phyloP scores from a whole-genome alignment of 768 basidiomycete genomes.

The Neoboletus subvelutipes region DNA sequence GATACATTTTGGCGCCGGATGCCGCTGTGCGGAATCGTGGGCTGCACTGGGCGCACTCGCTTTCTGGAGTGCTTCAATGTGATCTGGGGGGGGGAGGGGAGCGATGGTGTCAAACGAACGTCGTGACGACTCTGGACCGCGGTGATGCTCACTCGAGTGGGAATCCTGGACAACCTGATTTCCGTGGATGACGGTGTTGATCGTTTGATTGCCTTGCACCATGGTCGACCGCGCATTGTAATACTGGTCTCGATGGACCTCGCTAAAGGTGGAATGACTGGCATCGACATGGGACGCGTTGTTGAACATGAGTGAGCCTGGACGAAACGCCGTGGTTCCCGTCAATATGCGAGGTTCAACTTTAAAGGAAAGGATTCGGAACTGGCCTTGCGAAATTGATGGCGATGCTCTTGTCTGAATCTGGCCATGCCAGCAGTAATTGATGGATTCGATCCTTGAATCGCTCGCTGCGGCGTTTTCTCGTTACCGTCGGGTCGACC shows the following conservation, averaged over 20 bases:
- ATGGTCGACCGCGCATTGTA: neutral
- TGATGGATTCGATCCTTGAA: too few relatives aligned
- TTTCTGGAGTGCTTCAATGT: constrained; percentile 14
- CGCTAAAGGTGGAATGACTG: constrained; percentile 13
- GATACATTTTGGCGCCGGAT: constrained; percentile 23
- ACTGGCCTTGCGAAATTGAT: too few relatives aligned
- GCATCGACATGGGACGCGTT: neutral
- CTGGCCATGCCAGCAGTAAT: too few relatives aligned
- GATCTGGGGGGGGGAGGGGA: neutral
- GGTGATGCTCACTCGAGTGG: neutral
- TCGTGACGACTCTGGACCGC: too few relatives aligned
- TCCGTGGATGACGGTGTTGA: too few relatives aligned
- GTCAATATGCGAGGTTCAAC: too few relatives aligned
- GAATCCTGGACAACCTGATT: constrained; percentile 13
- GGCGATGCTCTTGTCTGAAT: too few relatives aligned
- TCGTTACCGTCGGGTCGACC: too few relatives aligned
- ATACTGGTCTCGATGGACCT: constrained; percentile 15
- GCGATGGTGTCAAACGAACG: too few relatives aligned
- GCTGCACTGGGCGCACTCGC: constrained; percentile 20
- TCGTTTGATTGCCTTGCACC: constrained; percentile 14
- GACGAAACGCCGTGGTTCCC: too few relatives aligned
- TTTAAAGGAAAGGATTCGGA: too few relatives aligned
- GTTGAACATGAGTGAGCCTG: neutral
- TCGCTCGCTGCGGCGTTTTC: too few relatives aligned
- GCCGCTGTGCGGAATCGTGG: constrained; percentile 23